Conservation (phyloP, 192 early-diverging fungal species). For the Coemansia furcata region DNA sequence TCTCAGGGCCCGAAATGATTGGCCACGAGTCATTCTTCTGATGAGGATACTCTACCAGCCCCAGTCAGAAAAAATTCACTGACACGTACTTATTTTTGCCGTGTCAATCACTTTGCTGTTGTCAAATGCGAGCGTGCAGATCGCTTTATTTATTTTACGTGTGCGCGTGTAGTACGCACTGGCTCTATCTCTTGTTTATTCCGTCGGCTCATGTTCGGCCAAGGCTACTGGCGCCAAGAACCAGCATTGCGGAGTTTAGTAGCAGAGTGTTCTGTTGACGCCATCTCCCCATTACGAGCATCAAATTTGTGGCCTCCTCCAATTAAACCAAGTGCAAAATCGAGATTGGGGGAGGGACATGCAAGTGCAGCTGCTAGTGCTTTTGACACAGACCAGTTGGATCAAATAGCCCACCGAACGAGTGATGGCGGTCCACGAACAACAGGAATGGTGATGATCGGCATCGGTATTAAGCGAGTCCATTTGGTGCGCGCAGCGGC, state of each 20-base stretch:
- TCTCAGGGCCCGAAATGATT: slow-evolving; percentile 2
- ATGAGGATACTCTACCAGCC: slow-evolving; percentile 9
- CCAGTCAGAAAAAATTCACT: neutral
- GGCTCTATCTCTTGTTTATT: neutral
- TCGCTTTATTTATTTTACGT: neutral
- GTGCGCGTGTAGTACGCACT: neutral
- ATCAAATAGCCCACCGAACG: neutral
- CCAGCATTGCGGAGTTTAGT: neutral
- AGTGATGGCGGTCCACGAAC: neutral
- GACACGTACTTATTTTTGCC: neutral
- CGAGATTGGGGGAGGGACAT: neutral
- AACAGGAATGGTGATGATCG: neutral
- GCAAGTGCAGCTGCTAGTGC: slow-evolving; percentile 1
- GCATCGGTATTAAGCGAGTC: no score
- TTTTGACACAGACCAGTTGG: neutral
- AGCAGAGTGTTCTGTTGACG: neutral
- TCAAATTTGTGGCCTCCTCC: neutral
- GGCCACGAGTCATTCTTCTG: neutral
- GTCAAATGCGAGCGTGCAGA: neutral
- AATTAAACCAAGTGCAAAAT: neutral
- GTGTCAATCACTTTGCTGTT: slow-evolving; percentile 1
- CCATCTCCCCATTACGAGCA: neutral
- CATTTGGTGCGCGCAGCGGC: neutral
- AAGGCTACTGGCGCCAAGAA: neutral
- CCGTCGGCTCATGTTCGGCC: neutral